Evolutionary conservation across 805 yeast species (phyloP).

Genomic region (Komagataella mondaviorum): DNA sequence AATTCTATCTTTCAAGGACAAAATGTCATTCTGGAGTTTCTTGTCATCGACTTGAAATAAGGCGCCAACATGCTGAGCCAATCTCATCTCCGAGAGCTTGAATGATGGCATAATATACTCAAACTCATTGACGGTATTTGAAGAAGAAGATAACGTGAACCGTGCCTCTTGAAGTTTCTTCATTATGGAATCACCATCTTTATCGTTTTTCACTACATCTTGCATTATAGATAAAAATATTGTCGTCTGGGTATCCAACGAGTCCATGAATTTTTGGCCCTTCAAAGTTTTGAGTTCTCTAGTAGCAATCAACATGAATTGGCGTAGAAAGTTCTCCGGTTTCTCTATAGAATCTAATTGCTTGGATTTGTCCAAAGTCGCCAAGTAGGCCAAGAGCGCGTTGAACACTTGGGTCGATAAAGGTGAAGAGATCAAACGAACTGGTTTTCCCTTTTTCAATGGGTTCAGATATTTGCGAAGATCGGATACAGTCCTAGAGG

Average conservation of each 20-base stretch:
- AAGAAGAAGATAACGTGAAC: slow-evolving; percentile 18
- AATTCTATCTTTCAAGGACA: slow-evolving; percentile 2
- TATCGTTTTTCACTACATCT: slow-evolving; percentile 22
- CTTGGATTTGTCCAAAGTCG: neutral
- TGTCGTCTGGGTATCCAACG: slow-evolving; percentile 12
- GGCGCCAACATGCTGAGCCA: slow-evolving; percentile 29
- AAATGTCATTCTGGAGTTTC: slow-evolving; percentile 41
- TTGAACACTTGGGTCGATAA: neutral
- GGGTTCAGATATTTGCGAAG: neutral
- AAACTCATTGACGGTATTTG: slow-evolving; percentile 13
- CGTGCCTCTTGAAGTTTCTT: slow-evolving; percentile 24
- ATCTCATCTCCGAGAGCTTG: slow-evolving; percentile 39
- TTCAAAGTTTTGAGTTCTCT: slow-evolving; percentile 32
- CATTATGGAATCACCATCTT: slow-evolving; percentile 22
- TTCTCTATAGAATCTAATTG: slow-evolving; percentile 18
- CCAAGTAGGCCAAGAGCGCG: neutral
- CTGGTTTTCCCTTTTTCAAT: neutral
- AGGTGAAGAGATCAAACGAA: neutral
- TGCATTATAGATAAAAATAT: slow-evolving; percentile 22
- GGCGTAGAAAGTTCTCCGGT: slow-evolving; percentile 34
- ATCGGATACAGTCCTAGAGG: neutral
- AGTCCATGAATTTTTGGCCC: slow-evolving; percentile 11
- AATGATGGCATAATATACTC: slow-evolving; percentile 34
- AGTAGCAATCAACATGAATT: slow-evolving; percentile 38
- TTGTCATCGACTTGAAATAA: slow-evolving; percentile 35